These are phyloP conservation scores for Gryganskiella cystojenkinii DNA, from an alignment of 192 early-diverging fungal species.

Conservation along the genomic window DNA sequence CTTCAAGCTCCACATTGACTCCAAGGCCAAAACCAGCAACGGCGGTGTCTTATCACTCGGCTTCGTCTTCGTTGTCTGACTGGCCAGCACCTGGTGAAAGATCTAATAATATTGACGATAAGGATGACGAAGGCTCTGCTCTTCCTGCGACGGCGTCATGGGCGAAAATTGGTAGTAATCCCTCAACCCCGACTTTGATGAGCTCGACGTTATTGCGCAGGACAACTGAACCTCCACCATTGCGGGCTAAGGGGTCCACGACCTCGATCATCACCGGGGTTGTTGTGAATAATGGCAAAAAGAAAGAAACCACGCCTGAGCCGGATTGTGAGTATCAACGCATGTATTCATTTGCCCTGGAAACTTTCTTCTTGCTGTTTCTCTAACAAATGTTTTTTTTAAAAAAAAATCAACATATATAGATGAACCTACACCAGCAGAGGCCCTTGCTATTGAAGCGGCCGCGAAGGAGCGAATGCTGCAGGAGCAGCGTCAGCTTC, in stretches of 20 bases:
- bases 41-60: slow-evolving; percentile 29
- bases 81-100: slow-evolving; percentile 50
- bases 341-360: no score
- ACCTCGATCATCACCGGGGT: slow-evolving; percentile 46
- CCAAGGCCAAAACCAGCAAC: slow-evolving; percentile 28
- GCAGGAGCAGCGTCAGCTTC: slow-evolving; percentile 33
- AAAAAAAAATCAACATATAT: no score
- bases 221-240: slow-evolving; percentile 39
- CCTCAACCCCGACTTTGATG: slow-evolving; percentile 39
- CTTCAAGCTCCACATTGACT: slow-evolving; percentile 27
- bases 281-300: slow-evolving; percentile 45
- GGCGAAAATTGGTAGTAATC: slow-evolving; percentile 58
- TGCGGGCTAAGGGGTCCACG: slow-evolving; percentile 44
- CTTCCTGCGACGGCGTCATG: slow-evolving; percentile 70
- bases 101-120: slow-evolving; percentile 37
- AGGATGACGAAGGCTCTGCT: slow-evolving; percentile 60
- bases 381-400: not conserved
- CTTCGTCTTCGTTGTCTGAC: slow-evolving; percentile 20
- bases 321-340: slow-evolving; percentile 32
- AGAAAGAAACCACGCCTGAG: slow-evolving; percentile 13
- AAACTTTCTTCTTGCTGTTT: not conserved
- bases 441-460: slow-evolving; percentile 44
- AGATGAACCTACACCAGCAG: slow-evolving; percentile 45
- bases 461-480: slow-evolving; percentile 48
- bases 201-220: slow-evolving; percentile 32